Percentiles rank a stretch among this genome's conserved stretches.
Conservation (phyloP, 2,329 filamentous ascomycete species). For the Epichloe baconii region DNA sequence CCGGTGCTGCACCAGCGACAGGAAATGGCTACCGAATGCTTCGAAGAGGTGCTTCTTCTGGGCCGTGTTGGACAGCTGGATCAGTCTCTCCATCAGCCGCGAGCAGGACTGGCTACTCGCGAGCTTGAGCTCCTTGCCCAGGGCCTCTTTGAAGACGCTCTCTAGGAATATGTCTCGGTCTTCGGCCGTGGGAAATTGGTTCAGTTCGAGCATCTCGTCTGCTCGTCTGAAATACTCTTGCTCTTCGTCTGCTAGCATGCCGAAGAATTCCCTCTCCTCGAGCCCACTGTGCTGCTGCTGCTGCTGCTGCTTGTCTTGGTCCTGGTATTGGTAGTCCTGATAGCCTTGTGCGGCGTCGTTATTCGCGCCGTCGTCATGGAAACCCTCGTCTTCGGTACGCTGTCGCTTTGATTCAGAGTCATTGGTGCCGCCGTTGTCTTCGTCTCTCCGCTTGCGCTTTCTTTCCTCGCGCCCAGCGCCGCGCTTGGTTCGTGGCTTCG, state of each 20-base stretch:
- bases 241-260: slow-evolving; percentile 82
- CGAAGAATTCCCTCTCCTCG: slow-evolving; percentile 68
- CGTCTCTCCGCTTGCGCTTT: slow-evolving; percentile 24
- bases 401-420: slow-evolving; percentile 15
- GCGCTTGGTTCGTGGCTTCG: slow-evolving; percentile 31
- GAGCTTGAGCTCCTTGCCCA: slow-evolving; percentile 89
- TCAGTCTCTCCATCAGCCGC: slow-evolving; percentile 79
- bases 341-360: neutral
- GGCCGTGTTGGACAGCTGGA: slow-evolving; percentile 60
- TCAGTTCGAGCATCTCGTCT: slow-evolving; percentile 78
- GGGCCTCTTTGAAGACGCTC: slow-evolving; percentile 75
- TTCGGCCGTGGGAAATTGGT: slow-evolving; percentile 70
- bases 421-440: slow-evolving; percentile 6
- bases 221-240: slow-evolving; percentile 90
- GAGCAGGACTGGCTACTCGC: slow-evolving; percentile 94
- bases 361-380: neutral
- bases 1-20: slow-evolving; percentile 82
- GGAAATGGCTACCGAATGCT: slow-evolving; percentile 75
- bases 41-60: slow-evolving; percentile 83
- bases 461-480: slow-evolving; percentile 25
- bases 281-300: slow-evolving; percentile 15
- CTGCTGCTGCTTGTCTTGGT: slow-evolving; percentile 12
- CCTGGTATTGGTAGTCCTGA: slow-evolving; percentile 10
- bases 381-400: slow-evolving; percentile 10
- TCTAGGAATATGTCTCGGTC: slow-evolving; percentile 59